Conservation (phyloP, 2,329 filamentous ascomycete genomes). For the Nigrospora oryzae region DNA sequence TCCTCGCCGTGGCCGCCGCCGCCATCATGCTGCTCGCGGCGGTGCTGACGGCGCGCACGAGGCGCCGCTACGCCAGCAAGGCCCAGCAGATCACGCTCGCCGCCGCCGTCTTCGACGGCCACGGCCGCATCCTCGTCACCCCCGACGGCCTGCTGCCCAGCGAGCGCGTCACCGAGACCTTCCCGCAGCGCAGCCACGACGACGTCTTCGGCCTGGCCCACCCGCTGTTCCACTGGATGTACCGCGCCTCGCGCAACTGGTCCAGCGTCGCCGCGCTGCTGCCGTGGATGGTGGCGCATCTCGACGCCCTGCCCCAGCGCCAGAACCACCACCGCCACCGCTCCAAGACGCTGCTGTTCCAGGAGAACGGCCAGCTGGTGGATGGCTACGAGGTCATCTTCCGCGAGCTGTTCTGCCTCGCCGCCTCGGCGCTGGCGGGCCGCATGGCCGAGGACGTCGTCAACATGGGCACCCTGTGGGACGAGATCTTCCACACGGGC, state of each 20-base stretch:
- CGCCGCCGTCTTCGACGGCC: constrained; percentile 58
- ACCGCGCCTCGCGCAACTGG: constrained; percentile 75
- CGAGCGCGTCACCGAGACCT: constrained; percentile 71
- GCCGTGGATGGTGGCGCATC: constrained; percentile 62
- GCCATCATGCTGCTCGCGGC: constrained; percentile 48
- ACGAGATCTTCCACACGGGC: constrained; percentile 66
- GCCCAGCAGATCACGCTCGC: constrained; percentile 53
- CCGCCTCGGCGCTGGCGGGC: constrained; percentile 63
- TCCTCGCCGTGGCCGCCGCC: constrained; percentile 53
- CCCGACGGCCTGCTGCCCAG: constrained; percentile 62
- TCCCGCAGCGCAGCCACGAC: constrained; percentile 59
- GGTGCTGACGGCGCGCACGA: constrained; percentile 42
- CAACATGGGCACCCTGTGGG: constrained; percentile 62
- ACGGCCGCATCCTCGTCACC: constrained; percentile 60
- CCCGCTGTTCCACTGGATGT: constrained; percentile 81
- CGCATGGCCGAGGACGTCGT: constrained; percentile 55
- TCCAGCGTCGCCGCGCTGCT: constrained; percentile 57
- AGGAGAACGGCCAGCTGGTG: constrained; percentile 48
- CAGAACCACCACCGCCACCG: constrained; percentile 27
- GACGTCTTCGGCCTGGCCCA: constrained; percentile 72
- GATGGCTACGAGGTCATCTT: constrained; percentile 72
- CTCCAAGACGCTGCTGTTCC: constrained; percentile 24
- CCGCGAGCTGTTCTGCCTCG: constrained; percentile 74
- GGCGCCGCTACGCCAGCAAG: constrained; percentile 44
- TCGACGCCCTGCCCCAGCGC: constrained; percentile 40